Percentiles rank a stretch among this genome's conserved stretches.
Conservation (phyloP, 2,329 filamentous ascomycete species). For the Lecanicillium sp. region DNA sequence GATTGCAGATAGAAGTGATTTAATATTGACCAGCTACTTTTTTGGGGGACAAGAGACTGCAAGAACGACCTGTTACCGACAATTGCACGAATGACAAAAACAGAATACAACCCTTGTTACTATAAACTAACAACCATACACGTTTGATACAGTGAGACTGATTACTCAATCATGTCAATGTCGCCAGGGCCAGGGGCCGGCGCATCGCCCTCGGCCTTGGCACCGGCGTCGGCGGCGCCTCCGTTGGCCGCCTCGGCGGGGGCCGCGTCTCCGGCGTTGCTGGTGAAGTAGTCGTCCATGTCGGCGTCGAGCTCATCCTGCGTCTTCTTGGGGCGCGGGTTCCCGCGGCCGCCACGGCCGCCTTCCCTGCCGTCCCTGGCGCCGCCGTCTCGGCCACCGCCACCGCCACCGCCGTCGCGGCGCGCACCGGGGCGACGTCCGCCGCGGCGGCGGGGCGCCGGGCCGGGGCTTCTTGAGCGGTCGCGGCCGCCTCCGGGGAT, state of each 20-base stretch:
- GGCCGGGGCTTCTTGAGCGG: constrained; percentile 52
- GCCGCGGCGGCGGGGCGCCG: constrained; percentile 32
- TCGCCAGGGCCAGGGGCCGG: constrained; percentile 40
- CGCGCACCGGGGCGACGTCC: constrained; percentile 47
- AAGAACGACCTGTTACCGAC: too few relatives aligned
- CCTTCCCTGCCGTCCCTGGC: constrained; percentile 25
- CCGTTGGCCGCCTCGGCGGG: constrained; percentile 31
- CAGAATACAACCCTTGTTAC: too few relatives aligned
- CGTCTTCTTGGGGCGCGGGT: constrained; percentile 70
- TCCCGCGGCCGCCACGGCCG: constrained; percentile 34
- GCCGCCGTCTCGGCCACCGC: constrained; percentile 23
- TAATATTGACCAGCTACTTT: too few relatives aligned
- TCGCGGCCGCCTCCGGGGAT: constrained; percentile 52
- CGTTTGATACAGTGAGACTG: too few relatives aligned
- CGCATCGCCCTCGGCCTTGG: constrained; percentile 21
- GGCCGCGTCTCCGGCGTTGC: constrained; percentile 27
- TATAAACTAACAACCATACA: too few relatives aligned
- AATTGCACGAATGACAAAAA: too few relatives aligned
- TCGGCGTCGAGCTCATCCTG: constrained; percentile 91
- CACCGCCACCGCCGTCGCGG: constrained; percentile 32
- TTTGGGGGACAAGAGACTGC: too few relatives aligned
- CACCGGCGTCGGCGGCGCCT: constrained; percentile 19
- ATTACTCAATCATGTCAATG: constrained; percentile 65
- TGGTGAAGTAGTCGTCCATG: constrained; percentile 88
- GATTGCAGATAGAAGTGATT: too few relatives aligned